Evolutionary conservation across 768 basidiomycete genomes (phyloP), one percentile per base, ranked within the genome.

Genomic region (Fibroporia radiculosa): DNA sequence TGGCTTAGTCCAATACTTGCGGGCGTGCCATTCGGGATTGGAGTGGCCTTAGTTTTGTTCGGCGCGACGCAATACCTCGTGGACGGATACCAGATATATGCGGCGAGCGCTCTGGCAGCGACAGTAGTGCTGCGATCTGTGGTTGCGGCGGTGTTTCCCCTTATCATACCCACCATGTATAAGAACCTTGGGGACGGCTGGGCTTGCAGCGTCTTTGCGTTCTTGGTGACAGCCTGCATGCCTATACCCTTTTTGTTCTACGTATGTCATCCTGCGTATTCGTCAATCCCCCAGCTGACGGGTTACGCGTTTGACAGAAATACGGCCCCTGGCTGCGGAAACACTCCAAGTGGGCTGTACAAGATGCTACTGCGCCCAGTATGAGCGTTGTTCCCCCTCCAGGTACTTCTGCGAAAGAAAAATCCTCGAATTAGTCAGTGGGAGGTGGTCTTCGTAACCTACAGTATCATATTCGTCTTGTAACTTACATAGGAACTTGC

Each of bases 1-100:
- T 84, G 78, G 77, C 74, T 82, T 45, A 77, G 79, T 2, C 78
- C 82, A 11, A 76, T 86, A 59, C 60, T 84, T 29, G 77, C 77
- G 14, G 80, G 76, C 13, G 64, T 75, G 10, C 82, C 83, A 11
- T 86, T 86, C 59, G 86, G 84, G 20, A 57, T 66, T 14, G 77
- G 78, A 13, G 72, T 80, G 45, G 71, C 82, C n/a, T 67, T 78
- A 49, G 75, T 85, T 46, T 67, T 84, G 64, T 73, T 80, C 51
- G 72, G 74, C 35, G 62, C 82, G n/a, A 74, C 78, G 32, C 75
- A 77, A 3, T 85, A 85, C 64, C 68, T 85, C 45, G 80, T 87
- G 73, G 83, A 85, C 55, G 66, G 76, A 12, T 85, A 85, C 65
- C 68, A 69, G 34, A 66, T 82, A 34, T 80, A 80, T 60, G 77